phyloP scores from a whole-genome alignment of 2,329 filamentous ascomycete genomes.

The Orbilia blumenaviensis region DNA sequence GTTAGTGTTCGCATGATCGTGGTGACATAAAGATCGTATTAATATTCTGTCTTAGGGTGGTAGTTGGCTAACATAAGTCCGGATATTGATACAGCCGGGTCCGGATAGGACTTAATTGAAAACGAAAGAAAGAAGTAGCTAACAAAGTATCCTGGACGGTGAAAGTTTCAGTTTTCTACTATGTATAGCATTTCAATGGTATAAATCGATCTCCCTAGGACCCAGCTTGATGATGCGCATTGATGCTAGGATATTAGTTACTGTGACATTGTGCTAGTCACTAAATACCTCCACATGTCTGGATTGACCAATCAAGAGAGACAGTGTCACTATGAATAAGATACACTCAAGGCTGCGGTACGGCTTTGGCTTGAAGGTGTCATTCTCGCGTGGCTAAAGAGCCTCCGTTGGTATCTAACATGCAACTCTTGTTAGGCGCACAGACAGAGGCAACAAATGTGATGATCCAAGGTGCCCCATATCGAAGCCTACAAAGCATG shows the following conservation, averaged over 20 bases:
- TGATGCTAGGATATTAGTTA: not conserved
- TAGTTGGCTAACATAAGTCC: too few relatives aligned
- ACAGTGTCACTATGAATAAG: not conserved
- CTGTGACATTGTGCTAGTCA: not conserved
- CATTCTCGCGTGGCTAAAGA: constrained; percentile 9
- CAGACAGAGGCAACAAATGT: not conserved
- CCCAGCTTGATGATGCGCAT: too few relatives aligned
- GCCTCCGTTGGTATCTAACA: not conserved
- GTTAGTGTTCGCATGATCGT: not conserved
- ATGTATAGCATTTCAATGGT: too few relatives aligned
- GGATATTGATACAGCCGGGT: too few relatives aligned
- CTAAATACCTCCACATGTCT: too few relatives aligned
- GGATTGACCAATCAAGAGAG: not conserved
- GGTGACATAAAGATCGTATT: not conserved
- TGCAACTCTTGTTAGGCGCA: not conserved
- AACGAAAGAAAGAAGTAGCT: too few relatives aligned
- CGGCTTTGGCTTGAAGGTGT: not conserved
- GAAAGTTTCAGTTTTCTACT: too few relatives aligned
- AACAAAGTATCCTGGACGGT: too few relatives aligned
- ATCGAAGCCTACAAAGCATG: not conserved
- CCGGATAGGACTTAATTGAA: too few relatives aligned
- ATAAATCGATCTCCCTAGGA: not conserved
- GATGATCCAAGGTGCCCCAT: not conserved
- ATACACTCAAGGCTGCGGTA: not conserved
- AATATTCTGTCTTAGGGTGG: too few relatives aligned